Percentiles rank a stretch among this genome's conserved stretches.
These are phyloP conservation scores for Suhomyces sp. DNA, from an alignment of 805 yeast genomes.

Conservation along the genomic window DNA sequence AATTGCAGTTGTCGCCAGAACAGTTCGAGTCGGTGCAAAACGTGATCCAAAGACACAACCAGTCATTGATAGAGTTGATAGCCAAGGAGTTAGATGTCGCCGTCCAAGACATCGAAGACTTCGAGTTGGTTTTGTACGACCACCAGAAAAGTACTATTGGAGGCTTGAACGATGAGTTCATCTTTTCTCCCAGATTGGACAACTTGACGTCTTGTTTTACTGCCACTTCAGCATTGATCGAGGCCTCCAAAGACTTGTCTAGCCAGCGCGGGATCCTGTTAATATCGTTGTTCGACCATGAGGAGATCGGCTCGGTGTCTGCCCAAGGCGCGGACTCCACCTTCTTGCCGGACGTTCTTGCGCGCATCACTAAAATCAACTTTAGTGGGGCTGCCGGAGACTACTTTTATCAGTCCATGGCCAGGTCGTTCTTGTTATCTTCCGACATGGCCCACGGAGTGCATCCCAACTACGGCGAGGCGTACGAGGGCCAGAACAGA, in stretches of 20 bases:
- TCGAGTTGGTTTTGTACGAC: constrained; percentile 83
- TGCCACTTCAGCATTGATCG: constrained; percentile 68
- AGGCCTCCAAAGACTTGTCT: constrained; percentile 44
- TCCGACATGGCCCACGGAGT: constrained; percentile 98
- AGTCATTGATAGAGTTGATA: constrained; percentile 62
- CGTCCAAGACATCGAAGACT: constrained; percentile 72
- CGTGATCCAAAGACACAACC: constrained; percentile 72
- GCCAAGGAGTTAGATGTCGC: constrained; percentile 60
- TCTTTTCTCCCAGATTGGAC: constrained; percentile 88
- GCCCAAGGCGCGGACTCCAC: constrained; percentile 98
- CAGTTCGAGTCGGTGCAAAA: constrained; percentile 64
- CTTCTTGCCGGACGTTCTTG: constrained; percentile 74
- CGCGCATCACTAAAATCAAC: constrained; percentile 52
- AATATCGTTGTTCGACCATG: constrained; percentile 89
- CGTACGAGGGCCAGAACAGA: constrained; percentile 73
- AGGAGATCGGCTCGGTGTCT: constrained; percentile 89
- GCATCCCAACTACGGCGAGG: constrained; percentile 82
- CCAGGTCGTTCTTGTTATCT: constrained; percentile 83
- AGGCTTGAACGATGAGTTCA: constrained; percentile 85
- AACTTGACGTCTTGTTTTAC: constrained; percentile 86
- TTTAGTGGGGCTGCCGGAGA: constrained; percentile 17
- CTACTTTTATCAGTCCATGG: constrained; percentile 51
- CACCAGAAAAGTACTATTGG: constrained; percentile 81
- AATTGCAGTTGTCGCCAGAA: constrained; percentile 42
- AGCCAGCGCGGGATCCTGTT: constrained; percentile 61